Base-by-base conservation (phyloP, 1,284 basidiomycete species). In the Schizophyllum commune region DNA sequence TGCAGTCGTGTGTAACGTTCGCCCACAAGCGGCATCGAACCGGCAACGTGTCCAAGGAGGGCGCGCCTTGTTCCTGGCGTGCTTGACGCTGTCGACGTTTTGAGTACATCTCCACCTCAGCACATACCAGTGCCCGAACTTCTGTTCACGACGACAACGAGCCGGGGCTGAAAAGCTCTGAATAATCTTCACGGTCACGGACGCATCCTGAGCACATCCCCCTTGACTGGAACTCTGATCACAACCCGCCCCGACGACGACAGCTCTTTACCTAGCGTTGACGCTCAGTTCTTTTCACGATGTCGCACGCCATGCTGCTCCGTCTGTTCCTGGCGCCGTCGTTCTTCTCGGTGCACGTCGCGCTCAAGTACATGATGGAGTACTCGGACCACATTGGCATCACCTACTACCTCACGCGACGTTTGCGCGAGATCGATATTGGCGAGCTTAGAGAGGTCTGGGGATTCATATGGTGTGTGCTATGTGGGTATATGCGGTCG, bases 371-470 rank as follows among this genome's bases (percentile, higher is more conserved):
- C 73, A 86, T 98, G 68, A 86, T 87, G 69, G 78, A 87, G 20
- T 97, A 98, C 75, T 83, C 91, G 8, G 91, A 95, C 78, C 94
- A 94, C 72, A 92, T 98, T 68, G 95, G 95, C 7, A 96, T 98
- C 74, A 96, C 94, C 17, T 96, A 97, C 76, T 98, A 98, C 73
- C 83, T 98, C 64, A 94, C 94, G 57, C 82, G 86, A 63, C 83
- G 94, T 65, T 86, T 98, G 70, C 81, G 83, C 65, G 83, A 86
- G 61, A 84, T 95, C 70, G 85, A 90, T 64, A 83, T 84, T 19
- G 80, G 87, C 61, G 93, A 98, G 67, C 80, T 98, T 61, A 86
- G 90, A 69, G 95, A 96, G 74, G 94, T 96, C 68, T 98, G 96
- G 95, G 94, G 94, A 20, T 96, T 97, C 73, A 84, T 98, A 73